phyloP scores from a whole-genome alignment of 2,329 filamentous ascomycete species.

The Tolypocladium inflatum region DNA sequence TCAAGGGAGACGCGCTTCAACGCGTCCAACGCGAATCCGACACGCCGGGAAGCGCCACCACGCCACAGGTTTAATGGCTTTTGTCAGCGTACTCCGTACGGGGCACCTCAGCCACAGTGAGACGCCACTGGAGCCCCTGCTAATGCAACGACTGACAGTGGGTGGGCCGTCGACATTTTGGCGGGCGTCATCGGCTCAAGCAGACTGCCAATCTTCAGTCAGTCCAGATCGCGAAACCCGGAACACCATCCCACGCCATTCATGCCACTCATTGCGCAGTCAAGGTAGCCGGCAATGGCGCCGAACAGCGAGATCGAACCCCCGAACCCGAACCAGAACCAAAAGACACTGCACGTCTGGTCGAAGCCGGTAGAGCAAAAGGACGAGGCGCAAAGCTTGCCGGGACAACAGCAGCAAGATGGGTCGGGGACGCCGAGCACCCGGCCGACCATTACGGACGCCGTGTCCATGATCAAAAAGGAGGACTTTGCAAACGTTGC shows the following conservation, averaged over 20 bases:
- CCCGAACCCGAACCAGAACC: slow-evolving; percentile 12
- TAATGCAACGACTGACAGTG: not conserved
- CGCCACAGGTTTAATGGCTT: slow-evolving; percentile 23
- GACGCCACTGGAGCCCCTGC: no score
- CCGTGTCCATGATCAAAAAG: slow-evolving; percentile 55
- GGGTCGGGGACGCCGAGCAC: slow-evolving; percentile 10
- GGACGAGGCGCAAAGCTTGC: slow-evolving; percentile 8
- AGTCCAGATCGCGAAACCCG: not conserved
- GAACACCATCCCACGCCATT: not conserved
- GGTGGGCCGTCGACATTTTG: not conserved
- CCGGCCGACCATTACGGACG: slow-evolving; percentile 42
- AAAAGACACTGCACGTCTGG: slow-evolving; percentile 27
- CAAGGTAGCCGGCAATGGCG: slow-evolving; percentile 25
- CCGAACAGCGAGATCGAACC: slow-evolving; percentile 17
- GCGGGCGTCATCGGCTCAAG: not conserved
- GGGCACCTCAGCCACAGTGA: slow-evolving; percentile 7
- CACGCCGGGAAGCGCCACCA: slow-evolving; percentile 9
- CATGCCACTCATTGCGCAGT: slow-evolving; percentile 4
- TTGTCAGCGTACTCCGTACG: slow-evolving; percentile 1
- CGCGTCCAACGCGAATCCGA: slow-evolving; percentile 19
- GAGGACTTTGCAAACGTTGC: slow-evolving; percentile 65
- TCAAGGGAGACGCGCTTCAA: slow-evolving; percentile 21
- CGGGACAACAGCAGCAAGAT: slow-evolving; percentile 4
- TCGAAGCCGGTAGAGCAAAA: slow-evolving; percentile 21
- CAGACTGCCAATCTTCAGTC: not conserved